Base-by-base conservation (phyloP, 495 filamentous ascomycete genomes). In the Entonaema liquescens region DNA sequence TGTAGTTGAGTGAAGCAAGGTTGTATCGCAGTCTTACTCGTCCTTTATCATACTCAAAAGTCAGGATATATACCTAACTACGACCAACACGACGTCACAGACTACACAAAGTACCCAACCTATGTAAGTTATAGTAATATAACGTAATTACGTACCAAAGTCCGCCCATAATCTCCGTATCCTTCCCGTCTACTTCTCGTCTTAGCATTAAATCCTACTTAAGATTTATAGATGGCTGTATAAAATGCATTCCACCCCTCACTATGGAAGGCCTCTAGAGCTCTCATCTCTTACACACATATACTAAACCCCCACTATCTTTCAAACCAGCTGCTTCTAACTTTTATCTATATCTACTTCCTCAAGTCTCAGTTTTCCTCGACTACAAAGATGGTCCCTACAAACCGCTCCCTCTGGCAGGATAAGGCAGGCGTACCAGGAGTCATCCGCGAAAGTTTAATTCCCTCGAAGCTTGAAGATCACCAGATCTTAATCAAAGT, bases 401-500 rank as follows among this genome's bases (percentile, higher is more conserved):
- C 40, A 21, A 44, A 44, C n/a, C 40, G 40, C 17, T 44, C 40
- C 2, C 40, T 44, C n/a, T 44, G 40, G 40, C 40, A 44, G 40
- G 40, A 44, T 17, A 44, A 44, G 17, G 15, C 40, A 5, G 40
- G 40, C n/a, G 40, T 44, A 5, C 40, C 15, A 44, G 40, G 40
- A 6, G 40, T 44, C 40, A 44, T 44, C n/a, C 40, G 40, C 40
- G 6, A 9, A 44, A 44, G 40, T 17, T n/a, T n/a, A 2, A 44
- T 44, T 44, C 40, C 40, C 7, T 44, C 40, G 3, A 19, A 44
- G 17, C 40, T 44, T 7, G n/a, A 44, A 6, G 40, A 61, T 9
- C 40, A 44, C 12, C 42, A 62, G 23, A 47, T 62, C 38, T 26
- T 62, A 3, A 21, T 62, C 2, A 62, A 62, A 19, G 49, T 62